phyloP scores from a whole-genome alignment of 306 rosid genomes.

The Castanea crenata region DNA sequence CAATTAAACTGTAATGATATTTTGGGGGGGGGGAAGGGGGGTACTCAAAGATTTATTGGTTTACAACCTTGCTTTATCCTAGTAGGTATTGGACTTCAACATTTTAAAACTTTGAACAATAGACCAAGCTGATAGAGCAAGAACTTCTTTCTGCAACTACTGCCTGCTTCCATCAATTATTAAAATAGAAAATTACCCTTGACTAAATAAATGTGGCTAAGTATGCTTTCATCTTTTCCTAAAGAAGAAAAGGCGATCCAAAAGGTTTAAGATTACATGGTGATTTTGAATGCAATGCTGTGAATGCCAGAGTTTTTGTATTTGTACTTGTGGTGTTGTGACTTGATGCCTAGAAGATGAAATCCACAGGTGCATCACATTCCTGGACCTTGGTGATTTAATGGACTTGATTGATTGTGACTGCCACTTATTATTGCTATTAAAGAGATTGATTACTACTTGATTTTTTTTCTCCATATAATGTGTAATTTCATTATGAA shows the following conservation, averaged over 20 bases:
- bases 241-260: not conserved
- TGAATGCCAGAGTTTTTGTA: not conserved
- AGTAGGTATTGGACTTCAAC: not conserved
- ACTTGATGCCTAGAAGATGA: not conserved
- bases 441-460: too few relatives aligned
- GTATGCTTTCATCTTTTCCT: not conserved
- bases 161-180: not conserved
- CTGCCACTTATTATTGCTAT: too few relatives aligned
- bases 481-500: too few relatives aligned
- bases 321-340: not conserved
- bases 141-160: not conserved
- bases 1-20: not conserved
- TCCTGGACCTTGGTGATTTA: not conserved
- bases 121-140: not conserved
- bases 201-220: not conserved
- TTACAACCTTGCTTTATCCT: not conserved
- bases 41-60: not conserved
- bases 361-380: not conserved
- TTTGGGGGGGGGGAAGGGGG: not conserved
- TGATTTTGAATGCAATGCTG: not conserved
- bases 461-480: too few relatives aligned
- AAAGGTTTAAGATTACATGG: not conserved
- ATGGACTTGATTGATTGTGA: too few relatives aligned
- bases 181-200: not conserved
- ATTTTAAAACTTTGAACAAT: not conserved